phyloP scores from a whole-genome alignment of 2,329 filamentous ascomycete species.

The Ophiostoma novo-ulmi region DNA sequence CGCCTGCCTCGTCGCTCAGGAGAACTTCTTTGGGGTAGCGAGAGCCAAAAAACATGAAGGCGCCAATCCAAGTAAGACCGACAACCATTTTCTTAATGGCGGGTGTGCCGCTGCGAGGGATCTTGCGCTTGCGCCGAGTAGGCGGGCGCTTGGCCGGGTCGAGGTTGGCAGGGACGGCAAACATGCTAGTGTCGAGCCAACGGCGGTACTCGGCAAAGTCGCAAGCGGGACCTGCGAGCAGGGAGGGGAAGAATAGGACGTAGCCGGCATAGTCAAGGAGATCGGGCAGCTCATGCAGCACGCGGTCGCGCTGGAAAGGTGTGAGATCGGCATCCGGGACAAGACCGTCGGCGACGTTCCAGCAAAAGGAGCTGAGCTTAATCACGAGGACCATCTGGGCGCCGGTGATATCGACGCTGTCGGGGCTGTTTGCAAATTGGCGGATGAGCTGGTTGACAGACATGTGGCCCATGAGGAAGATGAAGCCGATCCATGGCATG shows the following conservation, averaged over 20 bases:
- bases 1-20: slow-evolving; percentile 53
- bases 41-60: slow-evolving; percentile 63
- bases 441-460: slow-evolving; percentile 82
- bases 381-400: slow-evolving; percentile 98
- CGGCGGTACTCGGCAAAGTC: slow-evolving; percentile 88
- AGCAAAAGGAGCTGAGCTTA: slow-evolving; percentile 95
- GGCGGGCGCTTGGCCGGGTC: slow-evolving; percentile 80
- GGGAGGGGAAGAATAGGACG: slow-evolving; percentile 88
- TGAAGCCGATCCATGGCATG: slow-evolving; percentile 96
- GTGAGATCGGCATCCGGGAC: slow-evolving; percentile 74
- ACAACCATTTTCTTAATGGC: slow-evolving; percentile 68
- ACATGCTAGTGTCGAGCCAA: slow-evolving; percentile 94
- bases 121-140: slow-evolving; percentile 84
- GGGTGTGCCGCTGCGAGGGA: slow-evolving; percentile 83
- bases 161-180: slow-evolving; percentile 73
- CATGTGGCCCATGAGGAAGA: slow-evolving; percentile 94
- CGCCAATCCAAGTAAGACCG: slow-evolving; percentile 73
- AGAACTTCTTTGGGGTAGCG: slow-evolving; percentile 49
- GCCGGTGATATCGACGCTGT: slow-evolving; percentile 78
- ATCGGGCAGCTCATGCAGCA: slow-evolving; percentile 66
- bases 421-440: slow-evolving; percentile 62
- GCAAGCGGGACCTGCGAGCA: slow-evolving; percentile 87
- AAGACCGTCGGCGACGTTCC: slow-evolving; percentile 93
- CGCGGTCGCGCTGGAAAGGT: slow-evolving; percentile 77
- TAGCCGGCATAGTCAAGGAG: slow-evolving; percentile 82